Evolutionary conservation across 805 yeast species (phyloP).

Genomic region (Saccharomycopsis fodiens): DNA sequence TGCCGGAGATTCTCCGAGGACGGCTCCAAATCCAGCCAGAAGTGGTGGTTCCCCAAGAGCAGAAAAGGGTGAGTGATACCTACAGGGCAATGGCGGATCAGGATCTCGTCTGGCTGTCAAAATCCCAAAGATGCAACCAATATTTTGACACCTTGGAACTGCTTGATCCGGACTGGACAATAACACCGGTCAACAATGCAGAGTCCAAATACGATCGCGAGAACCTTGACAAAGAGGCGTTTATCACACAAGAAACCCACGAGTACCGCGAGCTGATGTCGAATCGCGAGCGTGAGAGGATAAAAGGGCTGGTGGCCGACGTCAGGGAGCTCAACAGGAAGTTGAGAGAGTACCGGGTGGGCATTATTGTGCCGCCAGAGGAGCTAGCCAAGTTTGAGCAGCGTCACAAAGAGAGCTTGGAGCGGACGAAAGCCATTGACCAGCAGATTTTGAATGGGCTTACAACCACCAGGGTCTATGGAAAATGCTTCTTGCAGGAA

Average conservation of each 20-base stretch:
- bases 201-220: not conserved
- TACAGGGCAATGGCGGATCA: not conserved
- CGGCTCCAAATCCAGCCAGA: not conserved
- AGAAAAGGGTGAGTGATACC: not conserved
- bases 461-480: constrained; percentile 39
- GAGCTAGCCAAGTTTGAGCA: not conserved
- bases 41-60: too few relatives aligned
- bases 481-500: constrained; percentile 36
- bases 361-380: not conserved
- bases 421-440: constrained; percentile 26
- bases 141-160: not conserved
- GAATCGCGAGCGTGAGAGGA: not conserved
- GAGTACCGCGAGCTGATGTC: not conserved
- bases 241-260: not conserved
- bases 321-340: not conserved
- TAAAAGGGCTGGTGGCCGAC: not conserved
- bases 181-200: not conserved
- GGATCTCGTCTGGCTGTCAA: not conserved
- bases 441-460: constrained; percentile 35
- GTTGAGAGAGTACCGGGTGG: not conserved
- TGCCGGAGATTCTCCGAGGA: not conserved
- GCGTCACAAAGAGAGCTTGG: not conserved
- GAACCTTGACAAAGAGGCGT: not conserved
- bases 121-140: not conserved
- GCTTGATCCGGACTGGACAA: not conserved